These are phyloP conservation scores for Stephanodiscus minutulus DNA, from an alignment of 108 stramenopile species.

Conservation along the genomic window DNA sequence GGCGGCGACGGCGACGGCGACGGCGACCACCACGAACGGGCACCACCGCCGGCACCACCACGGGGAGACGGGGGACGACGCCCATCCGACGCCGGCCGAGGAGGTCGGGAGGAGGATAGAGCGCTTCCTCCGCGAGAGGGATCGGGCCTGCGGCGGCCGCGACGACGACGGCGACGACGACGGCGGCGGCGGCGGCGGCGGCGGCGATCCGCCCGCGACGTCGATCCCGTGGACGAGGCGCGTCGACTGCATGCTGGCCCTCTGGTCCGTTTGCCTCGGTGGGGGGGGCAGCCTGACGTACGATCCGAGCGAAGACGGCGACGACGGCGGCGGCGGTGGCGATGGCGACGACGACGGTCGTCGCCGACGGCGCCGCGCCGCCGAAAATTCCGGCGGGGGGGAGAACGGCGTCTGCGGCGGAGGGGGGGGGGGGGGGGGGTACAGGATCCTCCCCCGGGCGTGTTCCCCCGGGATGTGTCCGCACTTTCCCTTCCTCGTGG, in stretches of 20 bases:
- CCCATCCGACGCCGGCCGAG: not conserved
- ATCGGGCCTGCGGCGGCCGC: not conserved
- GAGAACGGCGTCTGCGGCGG: not conserved
- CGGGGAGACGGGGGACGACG: not conserved
- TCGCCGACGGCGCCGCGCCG: not conserved
- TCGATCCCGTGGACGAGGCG: conserved; percentile 3
- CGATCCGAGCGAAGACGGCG: not conserved
- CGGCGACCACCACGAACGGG: not conserved
- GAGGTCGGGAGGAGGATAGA: not conserved
- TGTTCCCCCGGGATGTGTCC: not conserved
- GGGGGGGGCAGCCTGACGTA: not conserved
- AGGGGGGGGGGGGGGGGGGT: not conserved
- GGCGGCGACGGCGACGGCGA: not conserved
- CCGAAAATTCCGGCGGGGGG: not conserved
- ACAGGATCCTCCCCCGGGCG: conserved; percentile 3
- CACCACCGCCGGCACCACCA: not conserved
- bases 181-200: not conserved
- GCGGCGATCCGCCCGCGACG: not conserved
- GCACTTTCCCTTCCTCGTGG: conserved; percentile 19
- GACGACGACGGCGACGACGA: not conserved
- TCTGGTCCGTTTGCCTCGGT: not conserved
- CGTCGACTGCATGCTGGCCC: not conserved
- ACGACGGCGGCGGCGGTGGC: not conserved
- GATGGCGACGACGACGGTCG: not conserved
- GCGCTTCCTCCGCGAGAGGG: not conserved